phyloP scores from a whole-genome alignment of 257 asterid species.

The Avicennia marina region DNA sequence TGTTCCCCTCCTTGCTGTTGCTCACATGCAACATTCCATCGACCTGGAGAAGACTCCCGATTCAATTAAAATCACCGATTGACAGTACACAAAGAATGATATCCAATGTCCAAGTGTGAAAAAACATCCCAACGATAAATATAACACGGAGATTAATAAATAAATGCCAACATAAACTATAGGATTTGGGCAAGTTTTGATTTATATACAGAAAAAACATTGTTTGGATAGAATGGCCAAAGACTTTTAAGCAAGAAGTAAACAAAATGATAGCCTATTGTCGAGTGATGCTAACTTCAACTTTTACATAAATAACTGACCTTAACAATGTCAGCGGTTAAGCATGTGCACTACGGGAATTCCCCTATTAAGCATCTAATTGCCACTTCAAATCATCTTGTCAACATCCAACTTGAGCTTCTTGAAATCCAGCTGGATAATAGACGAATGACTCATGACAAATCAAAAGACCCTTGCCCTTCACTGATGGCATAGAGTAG shows the following conservation, averaged over 20 bases:
- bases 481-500: constrained; percentile 84
- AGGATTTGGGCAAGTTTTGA: too few species aligned
- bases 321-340: constrained; percentile 24
- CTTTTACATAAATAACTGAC: constrained; percentile 19
- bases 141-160: too few species aligned
- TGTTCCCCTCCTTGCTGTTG: background rate
- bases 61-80: background rate
- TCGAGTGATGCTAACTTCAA: background rate
- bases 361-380: constrained; percentile 14
- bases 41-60: background rate
- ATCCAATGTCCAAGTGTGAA: too few species aligned
- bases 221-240: background rate
- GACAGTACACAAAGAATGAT: too few species aligned
- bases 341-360: constrained; percentile 11
- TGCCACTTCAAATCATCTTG: constrained; percentile 21
- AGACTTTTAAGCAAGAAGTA: background rate
- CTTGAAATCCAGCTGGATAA: constrained; percentile 20
- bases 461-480: constrained; percentile 96
- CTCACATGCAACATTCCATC: background rate
- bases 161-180: too few species aligned
- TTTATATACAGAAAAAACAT: too few species aligned
- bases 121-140: too few species aligned
- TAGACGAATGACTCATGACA: constrained; percentile 47
- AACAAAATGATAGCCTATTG: too few species aligned
- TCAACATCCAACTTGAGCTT: constrained; percentile 6